These are phyloP conservation scores for Herpetomonas samuelpessoai DNA, from an alignment of 208 protist species.

Conservation along the genomic window DNA sequence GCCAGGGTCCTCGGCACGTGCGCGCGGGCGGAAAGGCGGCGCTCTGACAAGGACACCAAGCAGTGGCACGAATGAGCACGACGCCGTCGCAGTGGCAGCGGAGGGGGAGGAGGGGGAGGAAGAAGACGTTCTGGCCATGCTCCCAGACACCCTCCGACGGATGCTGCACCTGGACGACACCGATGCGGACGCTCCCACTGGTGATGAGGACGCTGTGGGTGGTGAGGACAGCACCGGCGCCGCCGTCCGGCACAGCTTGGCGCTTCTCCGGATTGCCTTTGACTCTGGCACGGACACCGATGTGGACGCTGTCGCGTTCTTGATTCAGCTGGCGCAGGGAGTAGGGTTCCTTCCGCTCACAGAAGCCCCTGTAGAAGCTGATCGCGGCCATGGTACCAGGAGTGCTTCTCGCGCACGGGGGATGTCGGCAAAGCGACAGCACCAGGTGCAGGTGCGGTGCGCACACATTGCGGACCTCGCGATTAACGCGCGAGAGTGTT, in stretches of 20 bases:
- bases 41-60: too few relatives aligned
- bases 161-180: neutral
- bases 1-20: neutral
- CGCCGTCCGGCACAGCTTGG: conserved; percentile 5
- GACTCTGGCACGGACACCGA: conserved; percentile 15
- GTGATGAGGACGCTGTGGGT: neutral
- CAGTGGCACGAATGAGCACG: too few relatives aligned
- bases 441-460: conserved; percentile 1
- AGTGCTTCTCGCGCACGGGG: too few relatives aligned
- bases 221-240: neutral
- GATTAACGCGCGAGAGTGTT: neutral
- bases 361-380: neutral
- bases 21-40: neutral
- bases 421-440: neutral
- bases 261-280: conserved; percentile 4
- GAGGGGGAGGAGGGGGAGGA: neutral
- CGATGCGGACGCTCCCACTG: neutral
- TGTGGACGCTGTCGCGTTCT: conserved; percentile 13
- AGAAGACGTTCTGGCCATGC: neutral
- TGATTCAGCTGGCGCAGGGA: conserved; percentile 23
- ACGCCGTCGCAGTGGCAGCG: neutral
- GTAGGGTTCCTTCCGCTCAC: conserved; percentile 18
- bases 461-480: conserved; percentile 8
- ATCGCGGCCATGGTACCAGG: too few relatives aligned
- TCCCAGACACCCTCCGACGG: neutral